Evolutionary conservation across 257 asterid genomes (phyloP).

Genomic region (Nicotiana undulata): DNA sequence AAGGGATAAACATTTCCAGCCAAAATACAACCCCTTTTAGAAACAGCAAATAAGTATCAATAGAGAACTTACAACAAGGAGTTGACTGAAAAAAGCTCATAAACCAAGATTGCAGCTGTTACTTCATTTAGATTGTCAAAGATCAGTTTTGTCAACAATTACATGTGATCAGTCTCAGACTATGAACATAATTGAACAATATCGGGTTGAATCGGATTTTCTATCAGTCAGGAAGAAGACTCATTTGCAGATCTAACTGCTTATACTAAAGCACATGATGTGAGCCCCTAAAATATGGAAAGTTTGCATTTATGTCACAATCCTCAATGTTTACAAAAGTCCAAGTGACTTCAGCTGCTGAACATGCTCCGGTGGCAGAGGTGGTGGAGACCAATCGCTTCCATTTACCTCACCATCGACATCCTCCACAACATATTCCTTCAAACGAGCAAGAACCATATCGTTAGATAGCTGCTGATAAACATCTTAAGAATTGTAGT

Average conservation of each 20-base stretch:
- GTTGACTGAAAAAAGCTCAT: not conserved
- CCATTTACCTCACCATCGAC: slow-evolving; percentile 77
- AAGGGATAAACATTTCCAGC: not conserved
- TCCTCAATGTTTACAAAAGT: slow-evolving; percentile 40
- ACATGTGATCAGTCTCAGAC: slow-evolving; percentile 11
- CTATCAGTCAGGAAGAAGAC: not conserved
- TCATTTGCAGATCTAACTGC: not conserved
- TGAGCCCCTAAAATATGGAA: not conserved
- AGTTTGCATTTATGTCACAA: slow-evolving; percentile 8
- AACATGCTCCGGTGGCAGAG: slow-evolving; percentile 78
- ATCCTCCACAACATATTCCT: slow-evolving; percentile 99
- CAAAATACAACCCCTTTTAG: not conserved
- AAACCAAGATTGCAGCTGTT: not conserved
- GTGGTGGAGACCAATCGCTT: slow-evolving; percentile 80
- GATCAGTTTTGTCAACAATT: not conserved
- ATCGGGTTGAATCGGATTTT: slow-evolving; percentile 5
- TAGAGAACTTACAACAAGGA: not conserved
- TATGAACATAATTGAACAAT: slow-evolving; percentile 24
- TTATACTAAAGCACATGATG: not conserved
- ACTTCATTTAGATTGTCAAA: not conserved
- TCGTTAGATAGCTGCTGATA: not conserved
- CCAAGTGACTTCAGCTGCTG: slow-evolving; percentile 92
- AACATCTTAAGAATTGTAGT: not conserved
- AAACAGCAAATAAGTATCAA: not conserved
- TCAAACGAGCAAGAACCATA: not conserved